Evolutionary conservation across 2,329 filamentous ascomycete genomes (phyloP).

Genomic region (Alternaria triticimaculans): DNA sequence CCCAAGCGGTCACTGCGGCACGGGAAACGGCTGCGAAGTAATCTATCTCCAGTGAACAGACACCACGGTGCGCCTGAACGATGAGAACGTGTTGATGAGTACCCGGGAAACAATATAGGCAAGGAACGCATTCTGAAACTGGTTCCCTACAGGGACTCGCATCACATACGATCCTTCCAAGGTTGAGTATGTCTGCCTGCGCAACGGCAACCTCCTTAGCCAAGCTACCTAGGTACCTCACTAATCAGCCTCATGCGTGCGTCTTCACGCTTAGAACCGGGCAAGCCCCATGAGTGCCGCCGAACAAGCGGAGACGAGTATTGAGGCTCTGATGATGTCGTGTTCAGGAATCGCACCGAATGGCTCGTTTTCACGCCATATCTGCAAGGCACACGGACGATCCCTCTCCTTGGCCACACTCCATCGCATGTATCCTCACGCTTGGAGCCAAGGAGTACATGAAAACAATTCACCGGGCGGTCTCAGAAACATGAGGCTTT

Average conservation of each 20-base stretch:
- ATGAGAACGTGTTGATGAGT: not conserved
- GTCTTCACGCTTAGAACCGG: not conserved
- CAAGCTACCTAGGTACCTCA: not conserved
- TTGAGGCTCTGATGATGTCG: not conserved
- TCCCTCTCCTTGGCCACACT: not conserved
- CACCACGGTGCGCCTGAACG: not conserved
- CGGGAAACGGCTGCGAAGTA: not conserved
- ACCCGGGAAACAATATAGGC: not conserved
- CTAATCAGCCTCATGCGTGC: not conserved
- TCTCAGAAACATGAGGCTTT: not conserved
- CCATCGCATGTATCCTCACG: not conserved
- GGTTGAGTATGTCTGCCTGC: not conserved
- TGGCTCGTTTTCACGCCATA: not conserved
- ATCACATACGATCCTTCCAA: not conserved
- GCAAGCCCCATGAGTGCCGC: not conserved
- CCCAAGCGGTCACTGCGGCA: not conserved
- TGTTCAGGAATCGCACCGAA: not conserved
- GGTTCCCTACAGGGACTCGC: not conserved
- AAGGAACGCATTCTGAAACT: not conserved
- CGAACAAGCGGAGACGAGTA: not conserved
- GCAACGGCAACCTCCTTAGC: not conserved
- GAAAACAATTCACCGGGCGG: not conserved
- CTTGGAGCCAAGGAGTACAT: not conserved
- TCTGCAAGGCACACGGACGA: not conserved
- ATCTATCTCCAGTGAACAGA: not conserved